phyloP scores from a whole-genome alignment of 1,284 basidiomycete species.

The Hemileia vastatrix region DNA sequence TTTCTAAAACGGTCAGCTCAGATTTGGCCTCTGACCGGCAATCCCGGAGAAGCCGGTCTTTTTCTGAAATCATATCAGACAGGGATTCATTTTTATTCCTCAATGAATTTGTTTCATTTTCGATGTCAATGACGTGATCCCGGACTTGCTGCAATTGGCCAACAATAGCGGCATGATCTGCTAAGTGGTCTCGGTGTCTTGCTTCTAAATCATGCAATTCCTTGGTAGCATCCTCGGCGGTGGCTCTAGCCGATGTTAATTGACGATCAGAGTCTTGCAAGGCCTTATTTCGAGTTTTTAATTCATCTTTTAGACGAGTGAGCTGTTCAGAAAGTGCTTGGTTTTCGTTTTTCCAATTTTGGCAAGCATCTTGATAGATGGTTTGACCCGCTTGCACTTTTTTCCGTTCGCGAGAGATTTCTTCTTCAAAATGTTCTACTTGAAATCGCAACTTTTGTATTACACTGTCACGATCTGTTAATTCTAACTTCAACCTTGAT shows the following conservation, averaged over 20 bases:
- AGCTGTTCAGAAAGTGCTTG: no score
- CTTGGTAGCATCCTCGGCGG: constrained; percentile 48
- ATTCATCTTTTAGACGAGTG: no score
- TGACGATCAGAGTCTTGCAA: constrained; percentile 24
- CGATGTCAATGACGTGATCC: constrained; percentile 11
- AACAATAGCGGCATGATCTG: constrained; percentile 21
- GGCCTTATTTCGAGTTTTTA: constrained; percentile 16
- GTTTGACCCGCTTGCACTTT: no score
- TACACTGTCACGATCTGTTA: no score
- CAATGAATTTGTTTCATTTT: background rate
- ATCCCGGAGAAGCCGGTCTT: constrained; percentile 72
- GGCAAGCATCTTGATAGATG: no score
- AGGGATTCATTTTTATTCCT: constrained; percentile 18
- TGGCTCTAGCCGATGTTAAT: constrained; percentile 12
- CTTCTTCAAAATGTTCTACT: background rate
- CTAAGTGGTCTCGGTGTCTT: constrained; percentile 20
- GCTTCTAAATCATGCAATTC: constrained; percentile 52
- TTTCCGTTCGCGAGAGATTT: background rate
- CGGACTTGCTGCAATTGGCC: constrained; percentile 18
- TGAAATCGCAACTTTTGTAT: background rate
- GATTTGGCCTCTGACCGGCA: constrained; percentile 83
- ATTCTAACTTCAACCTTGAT: constrained; percentile 68
- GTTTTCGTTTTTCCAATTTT: no score
- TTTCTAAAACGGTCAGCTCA: constrained; percentile 75
- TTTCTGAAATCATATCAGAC: constrained; percentile 49